Evolutionary conservation across 768 basidiomycete genomes (phyloP), one percentile per base, ranked within the genome.

Genomic region (Suillus variegatus): DNA sequence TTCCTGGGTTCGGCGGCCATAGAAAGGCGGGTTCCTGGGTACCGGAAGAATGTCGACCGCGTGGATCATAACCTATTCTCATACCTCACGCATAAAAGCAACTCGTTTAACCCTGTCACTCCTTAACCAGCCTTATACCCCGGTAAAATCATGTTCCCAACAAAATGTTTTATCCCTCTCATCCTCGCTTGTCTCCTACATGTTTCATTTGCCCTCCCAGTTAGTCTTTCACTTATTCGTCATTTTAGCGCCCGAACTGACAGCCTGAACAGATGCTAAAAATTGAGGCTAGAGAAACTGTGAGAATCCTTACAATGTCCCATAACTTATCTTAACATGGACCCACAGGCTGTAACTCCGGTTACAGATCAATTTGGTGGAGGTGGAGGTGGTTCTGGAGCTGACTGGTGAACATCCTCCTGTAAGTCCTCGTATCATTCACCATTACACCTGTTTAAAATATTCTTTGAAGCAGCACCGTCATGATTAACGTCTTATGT

Each of bases 1-100:
- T 74, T 65, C 72, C 74, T 76, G 63, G 38, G 63, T 64, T 69
- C 64, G 73, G 75, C 73, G 73, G 68, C 65, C 67, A 70, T 68
- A 71, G 71, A 61, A 44, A 16, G 20, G 41, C 65, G 0, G 62
- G 75, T 73, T 68, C 75, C 74, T 73, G 71, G 60, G 62, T 55
- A 54, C 73, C 71, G 61, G 65, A 55, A 68, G 60, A 60, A 57
- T 64, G 43, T 49, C 16, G 16, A 61, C 63, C 65, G 41, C 67
- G 70, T 69, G 69, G 67, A 64, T 67, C 54, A 36, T 55, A 38
- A 32, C 32, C 32, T 32, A 32, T 74, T 65, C 73, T 70, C 73
- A 71, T 73, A 67, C 66, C 64, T 38, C 55, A 35, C 64, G 74
- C 28, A 63, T 63, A 73, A 69, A 75, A 71, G 66, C 75, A 51